Evolutionary conservation across 202 grass and related monocot genomes (phyloP).

Genomic region (Musa balbisiana): DNA sequence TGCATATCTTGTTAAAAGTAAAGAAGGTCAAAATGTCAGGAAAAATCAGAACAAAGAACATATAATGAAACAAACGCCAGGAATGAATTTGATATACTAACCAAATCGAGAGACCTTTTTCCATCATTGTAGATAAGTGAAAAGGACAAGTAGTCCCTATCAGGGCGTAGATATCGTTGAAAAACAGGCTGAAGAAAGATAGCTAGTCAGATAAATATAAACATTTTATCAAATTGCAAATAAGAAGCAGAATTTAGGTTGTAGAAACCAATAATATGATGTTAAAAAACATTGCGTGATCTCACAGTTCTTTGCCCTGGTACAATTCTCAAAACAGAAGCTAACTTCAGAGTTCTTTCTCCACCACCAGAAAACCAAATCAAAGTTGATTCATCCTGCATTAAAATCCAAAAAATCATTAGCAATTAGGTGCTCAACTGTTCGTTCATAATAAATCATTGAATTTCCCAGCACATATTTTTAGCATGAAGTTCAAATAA

Average conservation of each 20-base stretch:
- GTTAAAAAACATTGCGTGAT: not conserved
- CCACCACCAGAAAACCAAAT: conserved; percentile 78
- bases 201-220: not conserved
- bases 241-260: not conserved
- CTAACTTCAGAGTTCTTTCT: conserved; percentile 78
- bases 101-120: conserved; percentile 26
- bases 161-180: conserved; percentile 20
- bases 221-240: not conserved
- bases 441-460: not conserved
- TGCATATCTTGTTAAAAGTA: conserved; percentile 62
- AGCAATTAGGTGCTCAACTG: not conserved
- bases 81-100: conserved; percentile 7
- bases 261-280: not conserved
- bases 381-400: conserved; percentile 76
- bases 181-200: conserved; percentile 19
- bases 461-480: not conserved
- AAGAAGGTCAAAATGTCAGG: not conserved
- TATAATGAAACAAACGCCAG: not conserved
- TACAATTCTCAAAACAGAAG: conserved; percentile 57
- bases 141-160: conserved; percentile 27
- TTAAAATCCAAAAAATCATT: not conserved
- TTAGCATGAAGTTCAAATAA: not conserved
- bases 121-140: conserved; percentile 27
- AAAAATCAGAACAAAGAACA: not conserved
- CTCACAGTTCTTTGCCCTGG: conserved; percentile 73